Conservation (phyloP, 306 rosid species). For the Gastrolobium bilobum region DNA sequence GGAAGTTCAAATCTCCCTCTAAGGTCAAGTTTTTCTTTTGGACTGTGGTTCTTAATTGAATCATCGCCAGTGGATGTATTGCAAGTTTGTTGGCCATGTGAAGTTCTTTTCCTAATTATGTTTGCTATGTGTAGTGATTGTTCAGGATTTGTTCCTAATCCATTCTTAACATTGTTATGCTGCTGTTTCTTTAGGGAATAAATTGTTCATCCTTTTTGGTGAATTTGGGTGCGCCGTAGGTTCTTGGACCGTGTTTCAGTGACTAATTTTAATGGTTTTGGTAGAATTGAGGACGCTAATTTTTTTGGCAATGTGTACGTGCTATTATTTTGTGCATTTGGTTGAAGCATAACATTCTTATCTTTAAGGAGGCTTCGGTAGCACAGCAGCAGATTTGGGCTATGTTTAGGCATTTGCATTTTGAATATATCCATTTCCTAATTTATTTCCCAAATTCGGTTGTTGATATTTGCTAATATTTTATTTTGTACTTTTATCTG, state of each 20-base stretch:
- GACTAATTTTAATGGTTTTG: neutral
- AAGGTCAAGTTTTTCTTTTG: neutral
- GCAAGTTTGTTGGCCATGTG: neutral
- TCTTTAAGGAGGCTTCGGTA: slow-evolving; percentile 21
- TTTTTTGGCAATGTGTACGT: slow-evolving; percentile 6
- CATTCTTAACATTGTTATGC: neutral
- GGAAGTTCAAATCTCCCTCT: neutral
- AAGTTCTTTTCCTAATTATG: neutral
- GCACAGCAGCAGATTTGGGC: neutral
- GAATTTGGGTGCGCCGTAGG: neutral
- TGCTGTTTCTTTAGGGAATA: slow-evolving; percentile 12
- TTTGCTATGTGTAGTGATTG: neutral
- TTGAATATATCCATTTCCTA: slow-evolving; percentile 10
- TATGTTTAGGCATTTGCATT: slow-evolving; percentile 21
- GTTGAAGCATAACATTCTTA: slow-evolving; percentile 12
- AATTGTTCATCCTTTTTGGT: neutral
- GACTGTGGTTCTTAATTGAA: neutral
- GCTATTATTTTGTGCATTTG: slow-evolving; percentile 29
- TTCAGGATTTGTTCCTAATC: neutral
- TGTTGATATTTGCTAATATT: slow-evolving; percentile 22
- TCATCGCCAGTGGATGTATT: neutral
- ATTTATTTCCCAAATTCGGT: slow-evolving; percentile 21
- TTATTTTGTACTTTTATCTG: slow-evolving; percentile 16
- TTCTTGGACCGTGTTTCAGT: neutral
- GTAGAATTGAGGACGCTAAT: neutral